Evolutionary conservation across 768 basidiomycete species (phyloP).

Genomic region (Rhizopogon rudus): DNA sequence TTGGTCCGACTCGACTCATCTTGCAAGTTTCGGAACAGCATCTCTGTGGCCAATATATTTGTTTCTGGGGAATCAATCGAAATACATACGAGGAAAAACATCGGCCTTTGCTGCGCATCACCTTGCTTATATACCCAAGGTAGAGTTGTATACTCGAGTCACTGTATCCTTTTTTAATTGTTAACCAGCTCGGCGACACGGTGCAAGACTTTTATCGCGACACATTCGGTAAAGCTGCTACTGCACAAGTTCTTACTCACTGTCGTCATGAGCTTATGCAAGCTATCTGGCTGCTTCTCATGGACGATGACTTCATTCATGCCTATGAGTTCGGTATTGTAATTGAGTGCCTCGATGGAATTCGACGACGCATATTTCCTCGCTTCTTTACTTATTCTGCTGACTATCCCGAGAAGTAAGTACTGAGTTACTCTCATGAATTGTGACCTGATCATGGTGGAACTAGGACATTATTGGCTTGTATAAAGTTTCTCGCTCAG

Average conservation of each 20-base stretch:
- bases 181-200: slow-evolving; percentile 9
- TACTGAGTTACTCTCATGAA: background rate
- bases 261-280: slow-evolving; percentile 21
- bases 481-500: slow-evolving; percentile 11
- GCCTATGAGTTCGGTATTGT: slow-evolving; percentile 19
- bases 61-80: slow-evolving; percentile 1
- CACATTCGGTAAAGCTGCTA: background rate
- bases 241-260: slow-evolving; percentile 6
- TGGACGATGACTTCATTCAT: slow-evolving; percentile 18
- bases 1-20: slow-evolving; percentile 21
- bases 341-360: slow-evolving; percentile 14
- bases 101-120: slow-evolving; percentile 12
- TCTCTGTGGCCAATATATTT: slow-evolving; percentile 12
- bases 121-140: slow-evolving; percentile 16
- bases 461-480: slow-evolving; percentile 13
- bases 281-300: slow-evolving; percentile 13
- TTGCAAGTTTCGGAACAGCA: slow-evolving; percentile 14
- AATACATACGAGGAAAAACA: slow-evolving; percentile 4
- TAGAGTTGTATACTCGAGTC: background rate
- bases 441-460: background rate
- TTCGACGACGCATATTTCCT: slow-evolving; percentile 9
- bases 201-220: slow-evolving; percentile 9
- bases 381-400: slow-evolving; percentile 21
- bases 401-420: slow-evolving; percentile 29
- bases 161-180: background rate